Evolutionary conservation across 148 eudicot genomes (phyloP), one percentile per base, ranked within the genome.

Genomic region (Arctostaphylos glauca): DNA sequence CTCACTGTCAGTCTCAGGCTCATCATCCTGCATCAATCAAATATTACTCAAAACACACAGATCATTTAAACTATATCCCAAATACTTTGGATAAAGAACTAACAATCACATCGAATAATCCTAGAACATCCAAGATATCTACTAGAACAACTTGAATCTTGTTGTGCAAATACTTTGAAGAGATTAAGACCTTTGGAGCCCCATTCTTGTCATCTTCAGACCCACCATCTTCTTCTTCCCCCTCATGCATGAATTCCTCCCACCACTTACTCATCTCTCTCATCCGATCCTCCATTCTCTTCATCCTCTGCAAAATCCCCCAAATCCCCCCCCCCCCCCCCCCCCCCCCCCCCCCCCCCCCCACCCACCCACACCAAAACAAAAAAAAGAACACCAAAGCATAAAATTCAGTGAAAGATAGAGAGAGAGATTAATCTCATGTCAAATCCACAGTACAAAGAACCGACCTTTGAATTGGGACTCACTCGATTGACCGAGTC

Each of bases 221-320:
- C 14, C 58, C 74, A 10, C 31, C 80, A 3, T 76, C 80, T 75
- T 31, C 80, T 48, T 62, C 68, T 58, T 82, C 80, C n/a, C 55
- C 84, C 74, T 82, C 79, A 14, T 13, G 49, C 64, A 82, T 76
- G 50, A 82, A 80, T 76, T 82, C 56, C 49, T 82, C 80, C 47
- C 80, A 82, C 84, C 84, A 82, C 74, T 82, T 68, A 19, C 80
- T 76, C 84, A 82, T 82, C 59, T 50, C 80, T 76, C 62, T 76
- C 80, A 82, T 76, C 13, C 71, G 21, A 10, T 64, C 80, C 70
- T 50, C 62, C 84, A 82, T 82, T 53, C 83, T 81, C 83, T 81
- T 81, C 70, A 81, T 12, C 71, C 83, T 81, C 83, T 81, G 83
- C 56, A 73, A 70, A 50, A 9, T 46, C 44, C 67, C n/a, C n/a